Percentiles rank a stretch among this genome's conserved stretches.
Evolutionary conservation across 805 yeast species (phyloP).

Genomic region (Metschnikowia chrysomelidarum): DNA sequence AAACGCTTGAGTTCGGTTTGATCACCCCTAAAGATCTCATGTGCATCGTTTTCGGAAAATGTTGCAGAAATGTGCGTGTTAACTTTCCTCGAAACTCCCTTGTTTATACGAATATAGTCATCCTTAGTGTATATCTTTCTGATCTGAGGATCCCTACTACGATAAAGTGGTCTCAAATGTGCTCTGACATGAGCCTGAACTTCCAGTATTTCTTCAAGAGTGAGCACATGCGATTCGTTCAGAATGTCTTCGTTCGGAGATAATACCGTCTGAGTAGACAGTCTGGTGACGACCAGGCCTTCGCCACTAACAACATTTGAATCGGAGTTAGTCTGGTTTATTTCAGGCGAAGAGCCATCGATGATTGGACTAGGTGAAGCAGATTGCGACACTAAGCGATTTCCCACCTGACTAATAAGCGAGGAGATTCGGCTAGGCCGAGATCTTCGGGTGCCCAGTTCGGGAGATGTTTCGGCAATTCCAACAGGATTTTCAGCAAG

Average conservation of each 20-base stretch:
- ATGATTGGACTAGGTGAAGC: too few relatives aligned
- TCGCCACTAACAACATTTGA: too few relatives aligned
- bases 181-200: slow-evolving; percentile 59
- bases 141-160: slow-evolving; percentile 9
- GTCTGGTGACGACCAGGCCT: background rate
- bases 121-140: slow-evolving; percentile 27
- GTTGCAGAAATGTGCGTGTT: slow-evolving; percentile 39
- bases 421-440: slow-evolving; percentile 17
- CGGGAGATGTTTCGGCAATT: too few relatives aligned
- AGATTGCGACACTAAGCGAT: too few relatives aligned
- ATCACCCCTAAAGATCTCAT: slow-evolving; percentile 20
- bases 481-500: too few relatives aligned
- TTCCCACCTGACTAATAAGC: slow-evolving; percentile 27
- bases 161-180: slow-evolving; percentile 48
- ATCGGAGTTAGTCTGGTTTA: too few relatives aligned
- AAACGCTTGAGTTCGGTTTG: slow-evolving; percentile 20
- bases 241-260: background rate
- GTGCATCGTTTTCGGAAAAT: slow-evolving; percentile 11
- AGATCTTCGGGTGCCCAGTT: slow-evolving; percentile 33
- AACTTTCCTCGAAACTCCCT: slow-evolving; percentile 56
- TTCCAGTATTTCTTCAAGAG: slow-evolving; percentile 47
- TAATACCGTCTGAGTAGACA: background rate
- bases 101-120: slow-evolving; percentile 59
- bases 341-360: too few relatives aligned
- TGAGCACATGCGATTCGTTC: slow-evolving; percentile 21